These are phyloP conservation scores for Aureobasidium sp. DNA, from an alignment of 2,329 filamentous ascomycete species.

Conservation along the genomic window DNA sequence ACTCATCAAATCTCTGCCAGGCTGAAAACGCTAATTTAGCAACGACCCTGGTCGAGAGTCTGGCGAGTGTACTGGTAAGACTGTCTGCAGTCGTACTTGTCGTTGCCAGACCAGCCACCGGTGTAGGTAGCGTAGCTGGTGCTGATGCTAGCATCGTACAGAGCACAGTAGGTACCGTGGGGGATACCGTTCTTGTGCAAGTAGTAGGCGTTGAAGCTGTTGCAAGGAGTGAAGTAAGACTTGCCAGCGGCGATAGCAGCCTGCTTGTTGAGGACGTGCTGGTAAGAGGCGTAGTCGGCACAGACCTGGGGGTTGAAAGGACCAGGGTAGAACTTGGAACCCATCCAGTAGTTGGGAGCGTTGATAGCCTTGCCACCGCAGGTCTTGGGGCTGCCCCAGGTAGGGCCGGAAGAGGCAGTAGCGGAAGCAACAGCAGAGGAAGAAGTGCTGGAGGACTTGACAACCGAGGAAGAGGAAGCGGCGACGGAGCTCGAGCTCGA, in stretches of 20 bases:
- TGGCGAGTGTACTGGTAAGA: constrained; percentile 16
- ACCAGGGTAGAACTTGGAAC: constrained; percentile 23
- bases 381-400: constrained; percentile 25
- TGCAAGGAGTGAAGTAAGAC: constrained; percentile 17
- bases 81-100: constrained; percentile 17
- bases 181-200: constrained; percentile 20
- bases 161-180: constrained; percentile 21
- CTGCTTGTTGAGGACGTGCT: constrained; percentile 19
- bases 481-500: background rate
- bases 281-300: constrained; percentile 22
- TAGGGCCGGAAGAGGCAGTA: constrained; percentile 3
- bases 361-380: constrained; percentile 19
- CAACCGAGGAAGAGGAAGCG: no score
- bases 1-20: background rate
- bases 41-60: constrained; percentile 14
- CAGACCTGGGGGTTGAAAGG: constrained; percentile 23
- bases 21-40: background rate
- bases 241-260: constrained; percentile 15
- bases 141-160: constrained; percentile 19
- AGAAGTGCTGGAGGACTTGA: background rate
- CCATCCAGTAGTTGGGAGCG: constrained; percentile 17
- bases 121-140: constrained; percentile 17
- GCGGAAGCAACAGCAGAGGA: background rate
- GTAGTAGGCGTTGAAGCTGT: constrained; percentile 22
- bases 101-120: constrained; percentile 14